A percentile compares a stretch with the other conserved stretches of the same genome.
These are phyloP conservation scores for Saussurea involucrata DNA, from an alignment of 129 eudicot species.

Conservation along the genomic window DNA sequence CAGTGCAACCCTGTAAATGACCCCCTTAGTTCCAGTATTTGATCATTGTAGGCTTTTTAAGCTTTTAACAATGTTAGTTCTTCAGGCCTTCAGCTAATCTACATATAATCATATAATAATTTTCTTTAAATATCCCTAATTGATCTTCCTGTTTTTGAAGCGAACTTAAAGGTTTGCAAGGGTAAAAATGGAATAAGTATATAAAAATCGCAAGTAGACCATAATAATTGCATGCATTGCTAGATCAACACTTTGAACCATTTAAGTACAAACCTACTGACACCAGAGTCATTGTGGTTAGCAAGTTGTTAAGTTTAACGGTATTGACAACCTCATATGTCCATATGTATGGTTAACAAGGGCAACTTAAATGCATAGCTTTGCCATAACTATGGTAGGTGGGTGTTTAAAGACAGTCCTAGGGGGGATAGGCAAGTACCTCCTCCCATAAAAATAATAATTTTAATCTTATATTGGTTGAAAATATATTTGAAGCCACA, in stretches of 20 bases:
- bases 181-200: neutral
- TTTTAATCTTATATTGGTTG: neutral
- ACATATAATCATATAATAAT: neutral
- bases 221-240: neutral
- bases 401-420: neutral
- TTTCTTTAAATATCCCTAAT: neutral
- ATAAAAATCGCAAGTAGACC: neutral
- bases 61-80: neutral
- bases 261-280: neutral
- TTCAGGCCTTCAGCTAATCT: neutral
- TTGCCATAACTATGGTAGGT: constrained; percentile 10
- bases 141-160: neutral
- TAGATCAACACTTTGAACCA: neutral
- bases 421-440: constrained; percentile 5
- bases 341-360: constrained; percentile 1
- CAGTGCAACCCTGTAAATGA: neutral
- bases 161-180: neutral
- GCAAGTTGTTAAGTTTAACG: constrained; percentile 1
- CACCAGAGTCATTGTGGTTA: neutral
- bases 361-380: constrained; percentile 8
- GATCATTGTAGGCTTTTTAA: neutral
- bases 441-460: neutral
- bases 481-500: neutral
- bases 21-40: neutral
- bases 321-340: neutral